A percentile compares a stretch with the other conserved stretches of the same genome.
These are phyloP conservation scores for Termitomyces sp. DNA, from an alignment of 768 basidiomycete species.

Conservation along the genomic window DNA sequence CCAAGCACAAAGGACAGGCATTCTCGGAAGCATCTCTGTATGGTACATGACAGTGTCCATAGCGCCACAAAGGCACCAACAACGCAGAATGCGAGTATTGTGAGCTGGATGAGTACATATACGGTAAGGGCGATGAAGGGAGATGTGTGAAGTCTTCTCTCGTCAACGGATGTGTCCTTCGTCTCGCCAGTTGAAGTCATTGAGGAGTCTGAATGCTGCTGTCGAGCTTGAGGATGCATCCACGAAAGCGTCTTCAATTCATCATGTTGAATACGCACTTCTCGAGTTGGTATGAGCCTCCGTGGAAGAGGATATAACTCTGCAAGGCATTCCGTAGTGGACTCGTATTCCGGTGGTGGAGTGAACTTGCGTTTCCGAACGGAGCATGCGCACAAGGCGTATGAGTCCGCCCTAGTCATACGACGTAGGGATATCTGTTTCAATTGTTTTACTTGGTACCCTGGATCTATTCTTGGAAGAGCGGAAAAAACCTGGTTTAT, in stretches of 20 bases:
- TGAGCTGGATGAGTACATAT: slow-evolving; percentile 4
- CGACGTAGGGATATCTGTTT: slow-evolving; percentile 7
- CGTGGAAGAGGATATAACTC: neutral
- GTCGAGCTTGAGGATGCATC: neutral
- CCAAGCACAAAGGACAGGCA: neutral
- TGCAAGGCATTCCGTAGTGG: neutral
- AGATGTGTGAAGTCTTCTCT: neutral
- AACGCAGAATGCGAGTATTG: slow-evolving; percentile 1
- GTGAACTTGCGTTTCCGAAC: slow-evolving; percentile 7
- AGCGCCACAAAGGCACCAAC: neutral
- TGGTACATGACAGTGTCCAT: neutral
- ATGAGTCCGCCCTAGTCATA: slow-evolving; percentile 10
- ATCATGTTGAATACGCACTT: slow-evolving; percentile 5
- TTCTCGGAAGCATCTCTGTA: neutral
- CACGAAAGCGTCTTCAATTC: slow-evolving; percentile 3
- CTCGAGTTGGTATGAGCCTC: neutral
- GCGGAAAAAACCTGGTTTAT: slow-evolving; percentile 3
- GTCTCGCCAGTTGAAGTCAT: neutral
- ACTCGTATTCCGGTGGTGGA: neutral
- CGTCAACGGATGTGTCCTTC: neutral
- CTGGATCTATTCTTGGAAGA: slow-evolving; percentile 9
- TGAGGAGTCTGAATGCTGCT: neutral
- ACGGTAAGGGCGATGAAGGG: neutral
- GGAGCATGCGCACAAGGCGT: slow-evolving; percentile 5
- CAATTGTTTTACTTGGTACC: neutral